Evolutionary conservation across 2,329 filamentous ascomycete genomes (phyloP), one percentile per base, ranked within the genome.

Genomic region (Byssoonygena ceratinophila): DNA sequence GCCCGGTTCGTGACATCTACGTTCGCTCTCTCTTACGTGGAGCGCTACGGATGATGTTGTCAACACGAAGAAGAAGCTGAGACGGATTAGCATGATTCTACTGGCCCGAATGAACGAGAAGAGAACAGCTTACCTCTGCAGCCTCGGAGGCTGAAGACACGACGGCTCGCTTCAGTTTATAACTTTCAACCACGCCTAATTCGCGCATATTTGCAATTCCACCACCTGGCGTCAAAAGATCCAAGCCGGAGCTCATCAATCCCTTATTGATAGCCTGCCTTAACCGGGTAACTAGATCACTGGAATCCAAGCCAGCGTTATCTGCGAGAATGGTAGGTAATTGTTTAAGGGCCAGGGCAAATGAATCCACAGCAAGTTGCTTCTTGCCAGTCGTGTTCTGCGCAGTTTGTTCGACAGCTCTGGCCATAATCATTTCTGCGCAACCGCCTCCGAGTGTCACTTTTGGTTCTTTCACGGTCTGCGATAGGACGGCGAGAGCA

Each of bases 361-460:
- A 98, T 3, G 87, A 81, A 58, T 90, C 84, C 18, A 97, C 91
- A 1, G 92, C 92, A 64, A 96, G 78, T 61, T 94, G 90, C 71
- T 92, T 91, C 82, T 98, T 98, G 68, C 92, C 92, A 60, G 92
- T 89, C 6, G 95, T 86, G 63, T 94, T 91, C 57, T 94, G 90
- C 20, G 90, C 90, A 4, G 88, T 88, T 56, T 85, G 86, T 66
- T 96, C 91, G 20, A 98, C 92, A 6, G 92, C 92, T 77, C 96
- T 95, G 59, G 91, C 87, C 92, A 98, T 98, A 61, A 94, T 75
- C 91, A 97, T 97, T 79, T 98, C 92, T 3, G 91, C 90, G 66
- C 89, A 97, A 25, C 92, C 92, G 65, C 92, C 92, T 50, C 92
- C 92, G 2, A 98, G 82, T 0, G 92, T 97, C 39, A 90, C 94